Evolutionary conservation across 441 rosid genomes (phyloP).

Genomic region (Euphorbia celastroides): DNA sequence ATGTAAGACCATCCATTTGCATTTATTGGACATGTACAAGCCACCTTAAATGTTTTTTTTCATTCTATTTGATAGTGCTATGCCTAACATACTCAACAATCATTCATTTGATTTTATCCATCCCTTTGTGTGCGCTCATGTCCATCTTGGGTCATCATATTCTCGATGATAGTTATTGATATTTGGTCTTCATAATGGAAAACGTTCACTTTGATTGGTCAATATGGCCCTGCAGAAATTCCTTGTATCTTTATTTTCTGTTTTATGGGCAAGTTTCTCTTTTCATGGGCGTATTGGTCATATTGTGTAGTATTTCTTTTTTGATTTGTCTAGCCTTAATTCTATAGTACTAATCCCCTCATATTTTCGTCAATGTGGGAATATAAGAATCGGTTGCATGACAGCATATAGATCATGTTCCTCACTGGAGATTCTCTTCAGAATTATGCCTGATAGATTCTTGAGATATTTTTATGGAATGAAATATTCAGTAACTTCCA

Average conservation of each 20-base stretch:
- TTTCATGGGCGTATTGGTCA: too few species aligned
- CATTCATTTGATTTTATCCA: neutral
- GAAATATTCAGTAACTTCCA: neutral
- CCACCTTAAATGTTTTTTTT: neutral
- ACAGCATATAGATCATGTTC: neutral
- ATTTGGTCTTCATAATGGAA: neutral
- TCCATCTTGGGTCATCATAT: neutral
- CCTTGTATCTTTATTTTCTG: neutral
- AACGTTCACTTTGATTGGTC: neutral
- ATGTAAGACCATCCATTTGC: neutral
- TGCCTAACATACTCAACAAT: too few species aligned
- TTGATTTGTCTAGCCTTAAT: neutral
- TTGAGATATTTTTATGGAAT: neutral
- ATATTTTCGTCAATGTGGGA: neutral
- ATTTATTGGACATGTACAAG: neutral
- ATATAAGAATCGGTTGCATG: neutral
- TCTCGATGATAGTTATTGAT: neutral
- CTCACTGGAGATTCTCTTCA: neutral
- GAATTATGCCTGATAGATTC: neutral
- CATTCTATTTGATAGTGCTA: neutral
- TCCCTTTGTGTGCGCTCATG: neutral
- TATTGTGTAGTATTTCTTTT: neutral
- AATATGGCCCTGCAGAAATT: neutral
- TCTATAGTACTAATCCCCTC: neutral
- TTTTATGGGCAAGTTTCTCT: neutral